Conservation (phyloP, 192 early-diverging fungal species). For the Endogone sp. region DNA sequence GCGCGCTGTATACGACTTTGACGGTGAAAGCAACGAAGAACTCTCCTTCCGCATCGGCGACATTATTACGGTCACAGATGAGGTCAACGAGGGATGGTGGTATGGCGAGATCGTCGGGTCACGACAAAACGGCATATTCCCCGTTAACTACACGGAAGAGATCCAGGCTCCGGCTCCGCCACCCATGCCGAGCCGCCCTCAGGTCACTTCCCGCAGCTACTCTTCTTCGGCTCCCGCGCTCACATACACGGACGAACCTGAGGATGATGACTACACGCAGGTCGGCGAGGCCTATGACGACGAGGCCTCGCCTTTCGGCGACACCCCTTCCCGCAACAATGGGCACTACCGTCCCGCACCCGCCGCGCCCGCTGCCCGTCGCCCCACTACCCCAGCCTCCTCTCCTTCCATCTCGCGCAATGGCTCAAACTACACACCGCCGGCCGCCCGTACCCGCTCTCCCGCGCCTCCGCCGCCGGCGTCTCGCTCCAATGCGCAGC, state of each 20-base stretch:
- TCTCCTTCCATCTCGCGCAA: constrained; percentile 9
- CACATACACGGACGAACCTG: constrained; percentile 11
- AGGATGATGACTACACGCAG: constrained; percentile 32
- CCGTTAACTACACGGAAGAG: constrained; percentile 85
- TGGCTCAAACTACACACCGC: constrained; percentile 13
- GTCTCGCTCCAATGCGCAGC: neutral
- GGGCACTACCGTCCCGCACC: constrained; percentile 7
- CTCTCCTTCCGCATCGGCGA: constrained; percentile 81
- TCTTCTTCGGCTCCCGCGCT: neutral
- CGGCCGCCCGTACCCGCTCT: constrained; percentile 17
- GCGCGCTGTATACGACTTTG: constrained; percentile 75
- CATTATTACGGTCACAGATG: constrained; percentile 78
- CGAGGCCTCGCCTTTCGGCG: constrained; percentile 25
- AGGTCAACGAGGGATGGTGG: constrained; percentile 96
- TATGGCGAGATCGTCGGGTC: constrained; percentile 71
- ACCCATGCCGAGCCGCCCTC: constrained; percentile 23
- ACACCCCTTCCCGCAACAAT: constrained; percentile 5
- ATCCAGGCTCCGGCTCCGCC: constrained; percentile 24
- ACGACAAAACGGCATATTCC: constrained; percentile 80
- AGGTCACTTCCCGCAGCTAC: constrained; percentile 11
- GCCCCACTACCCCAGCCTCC: constrained; percentile 17
- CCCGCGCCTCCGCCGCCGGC: neutral
- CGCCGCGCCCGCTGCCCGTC: constrained; percentile 17
- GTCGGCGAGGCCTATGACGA: constrained; percentile 32
- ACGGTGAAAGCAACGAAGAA: constrained; percentile 75